Base-by-base conservation (phyloP, 805 yeast genomes). In the Monosporozyma solicola region DNA sequence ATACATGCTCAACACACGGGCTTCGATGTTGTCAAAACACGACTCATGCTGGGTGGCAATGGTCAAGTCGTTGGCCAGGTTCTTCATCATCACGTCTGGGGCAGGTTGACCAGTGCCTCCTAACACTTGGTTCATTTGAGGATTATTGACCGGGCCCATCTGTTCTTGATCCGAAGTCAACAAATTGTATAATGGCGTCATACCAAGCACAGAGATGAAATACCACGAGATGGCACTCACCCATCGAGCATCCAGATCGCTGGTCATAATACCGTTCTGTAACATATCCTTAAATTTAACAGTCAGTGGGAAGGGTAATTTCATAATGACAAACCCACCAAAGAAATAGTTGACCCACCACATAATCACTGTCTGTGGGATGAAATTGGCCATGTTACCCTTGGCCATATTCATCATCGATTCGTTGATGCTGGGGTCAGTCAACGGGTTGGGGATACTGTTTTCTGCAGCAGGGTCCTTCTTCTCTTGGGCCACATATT, bases 141-240 rank as follows among this genome's bases (percentile, higher is more conserved):
- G 39, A 22, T 58, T 59, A 46, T 62, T 47, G 57, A 58, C 68
- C 68, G 58, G 58, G 20, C 20, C 20, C 15, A 8, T 20, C 25
- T 20, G 13, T 39, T 39, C 43, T 48, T 61, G 68, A 43, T 15
- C 27, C 9, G 25, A 10, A 32, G 7, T 46, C 15, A 46, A 27
- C 51, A 92, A 75, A 41, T 86, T 78, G 66, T 84, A 85, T 1
- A 94, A 83, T 0, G 96, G 85, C 59, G 80, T 80, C 55, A 94
- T 76, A 31, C 98, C 98, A 50, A 91, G 68, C 55, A 89, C 79
- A 52, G 89, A 87, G 51, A 92, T 86, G 67, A 94, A 87, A 67
- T 92, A 94, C 98, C 98, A 94, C 5, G 97, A 89, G 22, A 94
- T 85, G 2, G 96, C 83, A 39, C 94, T 84, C 16, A 94, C 98